These are phyloP conservation scores for Xylaria sp. DNA, from an alignment of 495 filamentous ascomycete genomes.

Conservation along the genomic window DNA sequence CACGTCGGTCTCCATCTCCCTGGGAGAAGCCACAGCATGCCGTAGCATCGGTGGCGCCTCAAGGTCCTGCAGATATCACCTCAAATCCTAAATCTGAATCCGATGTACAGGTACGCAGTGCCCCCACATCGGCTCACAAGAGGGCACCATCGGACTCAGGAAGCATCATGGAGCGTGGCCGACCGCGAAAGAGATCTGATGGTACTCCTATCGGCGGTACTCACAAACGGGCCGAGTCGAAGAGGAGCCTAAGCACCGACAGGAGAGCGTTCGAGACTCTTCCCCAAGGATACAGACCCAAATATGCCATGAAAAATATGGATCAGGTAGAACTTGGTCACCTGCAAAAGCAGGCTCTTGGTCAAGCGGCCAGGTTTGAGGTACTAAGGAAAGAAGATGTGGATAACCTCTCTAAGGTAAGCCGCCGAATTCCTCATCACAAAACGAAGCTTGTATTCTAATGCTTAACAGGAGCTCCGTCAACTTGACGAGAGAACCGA, in stretches of 20 bases:
- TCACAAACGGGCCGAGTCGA: slow-evolving; percentile 45
- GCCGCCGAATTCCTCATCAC: slow-evolving; percentile 18
- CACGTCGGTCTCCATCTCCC: slow-evolving; percentile 51
- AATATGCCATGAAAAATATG: slow-evolving; percentile 56
- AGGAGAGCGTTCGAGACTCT: slow-evolving; percentile 61
- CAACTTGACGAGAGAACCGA: slow-evolving; percentile 74
- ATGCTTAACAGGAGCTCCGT: slow-evolving; percentile 62
- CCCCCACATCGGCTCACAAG: slow-evolving; percentile 44
- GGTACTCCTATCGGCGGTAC: slow-evolving; percentile 41
- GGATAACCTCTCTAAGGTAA: slow-evolving; percentile 66
- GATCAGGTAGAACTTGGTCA: slow-evolving; percentile 58
- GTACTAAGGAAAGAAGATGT: slow-evolving; percentile 72
- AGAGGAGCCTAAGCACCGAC: slow-evolving; percentile 52
- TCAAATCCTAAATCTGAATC: slow-evolving; percentile 44
- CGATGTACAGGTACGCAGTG: slow-evolving; percentile 40
- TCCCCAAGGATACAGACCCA: slow-evolving; percentile 63
- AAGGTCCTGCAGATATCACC: slow-evolving; percentile 32
- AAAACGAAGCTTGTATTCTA: slow-evolving; percentile 23
- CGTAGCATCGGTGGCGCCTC: slow-evolving; percentile 35
- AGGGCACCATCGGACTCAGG: slow-evolving; percentile 63
- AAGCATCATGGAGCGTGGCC: slow-evolving; percentile 66
- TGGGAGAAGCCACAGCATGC: slow-evolving; percentile 48
- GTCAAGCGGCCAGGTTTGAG: slow-evolving; percentile 70
- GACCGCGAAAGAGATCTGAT: slow-evolving; percentile 59
- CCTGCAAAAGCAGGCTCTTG: slow-evolving; percentile 67